These are phyloP conservation scores for Miscanthus lutarioriparius DNA, from an alignment of 176 grass and related monocot genomes.

Conservation along the genomic window DNA sequence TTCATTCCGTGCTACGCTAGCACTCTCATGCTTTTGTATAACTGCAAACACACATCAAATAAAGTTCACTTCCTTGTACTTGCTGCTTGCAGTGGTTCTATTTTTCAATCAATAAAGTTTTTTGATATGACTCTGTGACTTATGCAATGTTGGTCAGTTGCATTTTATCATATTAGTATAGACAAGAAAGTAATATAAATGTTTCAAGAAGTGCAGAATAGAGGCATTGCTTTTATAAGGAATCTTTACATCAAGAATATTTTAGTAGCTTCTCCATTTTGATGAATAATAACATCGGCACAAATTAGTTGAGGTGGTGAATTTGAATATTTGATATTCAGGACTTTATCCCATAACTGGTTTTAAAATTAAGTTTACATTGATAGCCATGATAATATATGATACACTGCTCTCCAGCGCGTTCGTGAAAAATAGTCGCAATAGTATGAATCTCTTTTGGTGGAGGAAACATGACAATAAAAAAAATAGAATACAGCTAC, in stretches of 20 bases:
- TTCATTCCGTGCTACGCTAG: too few species aligned
- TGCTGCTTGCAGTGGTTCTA: conserved; percentile 9
- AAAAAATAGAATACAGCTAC: not conserved
- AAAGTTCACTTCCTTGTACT: conserved; percentile 24
- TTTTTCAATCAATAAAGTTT: not conserved
- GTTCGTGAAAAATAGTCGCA: not conserved
- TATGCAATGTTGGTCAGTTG: not conserved
- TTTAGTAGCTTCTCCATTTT: conserved; percentile 2
- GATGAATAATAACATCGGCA: not conserved
- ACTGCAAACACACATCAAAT: conserved; percentile 32
- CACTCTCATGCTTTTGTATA: conserved; percentile 25
- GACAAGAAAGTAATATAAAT: not conserved
- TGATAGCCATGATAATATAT: not conserved
- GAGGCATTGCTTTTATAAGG: not conserved
- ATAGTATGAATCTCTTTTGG: not conserved
- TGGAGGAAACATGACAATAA: not conserved
- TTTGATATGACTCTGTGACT: not conserved
- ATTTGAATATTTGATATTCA: not conserved
- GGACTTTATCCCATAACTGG: not conserved
- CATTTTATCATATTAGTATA: conserved; percentile 14
- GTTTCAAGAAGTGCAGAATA: not conserved
- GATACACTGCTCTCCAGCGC: not conserved
- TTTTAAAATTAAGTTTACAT: not conserved
- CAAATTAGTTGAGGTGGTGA: not conserved
- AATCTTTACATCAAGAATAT: not conserved